phyloP scores from a whole-genome alignment of 345 rosid species.

The Corymbia maculata region DNA sequence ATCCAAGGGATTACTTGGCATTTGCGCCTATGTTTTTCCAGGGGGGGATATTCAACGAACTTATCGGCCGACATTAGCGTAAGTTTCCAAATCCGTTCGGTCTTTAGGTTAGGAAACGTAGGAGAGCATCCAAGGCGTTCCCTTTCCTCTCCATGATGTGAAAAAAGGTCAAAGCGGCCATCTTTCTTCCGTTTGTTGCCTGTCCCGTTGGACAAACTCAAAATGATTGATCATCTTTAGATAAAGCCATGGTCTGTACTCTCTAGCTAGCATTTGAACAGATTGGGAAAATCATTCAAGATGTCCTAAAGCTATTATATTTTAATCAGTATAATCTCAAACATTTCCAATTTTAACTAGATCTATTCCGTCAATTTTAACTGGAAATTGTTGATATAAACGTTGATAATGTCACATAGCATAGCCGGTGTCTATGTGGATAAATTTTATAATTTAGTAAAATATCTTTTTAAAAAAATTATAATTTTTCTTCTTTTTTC shows the following conservation, averaged over 20 bases:
- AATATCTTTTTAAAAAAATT: too few relatives aligned
- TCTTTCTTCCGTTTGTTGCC: background rate
- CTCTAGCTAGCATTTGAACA: background rate
- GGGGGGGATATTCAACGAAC: background rate
- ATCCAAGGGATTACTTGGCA: background rate
- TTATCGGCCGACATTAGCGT: background rate
- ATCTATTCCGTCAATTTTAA: rapidly evolving
- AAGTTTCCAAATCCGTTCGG: background rate
- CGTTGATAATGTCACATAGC: rapidly evolving
- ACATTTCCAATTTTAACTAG: rapidly evolving
- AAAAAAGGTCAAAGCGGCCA: background rate
- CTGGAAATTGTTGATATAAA: too few relatives aligned
- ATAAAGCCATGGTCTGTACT: background rate
- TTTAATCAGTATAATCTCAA: too few relatives aligned
- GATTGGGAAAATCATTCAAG: background rate
- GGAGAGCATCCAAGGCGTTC: background rate
- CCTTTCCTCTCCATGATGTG: background rate
- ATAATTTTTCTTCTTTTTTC: rapidly evolving
- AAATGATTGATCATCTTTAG: background rate
- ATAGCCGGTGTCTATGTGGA: rapidly evolving
- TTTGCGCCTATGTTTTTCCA: background rate
- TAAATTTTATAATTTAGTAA: too few relatives aligned
- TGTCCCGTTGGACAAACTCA: background rate
- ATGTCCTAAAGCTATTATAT: background rate
- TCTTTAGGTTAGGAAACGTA: background rate